Base-by-base conservation (phyloP, 257 asterid species). In the Coffea eugenioides region DNA sequence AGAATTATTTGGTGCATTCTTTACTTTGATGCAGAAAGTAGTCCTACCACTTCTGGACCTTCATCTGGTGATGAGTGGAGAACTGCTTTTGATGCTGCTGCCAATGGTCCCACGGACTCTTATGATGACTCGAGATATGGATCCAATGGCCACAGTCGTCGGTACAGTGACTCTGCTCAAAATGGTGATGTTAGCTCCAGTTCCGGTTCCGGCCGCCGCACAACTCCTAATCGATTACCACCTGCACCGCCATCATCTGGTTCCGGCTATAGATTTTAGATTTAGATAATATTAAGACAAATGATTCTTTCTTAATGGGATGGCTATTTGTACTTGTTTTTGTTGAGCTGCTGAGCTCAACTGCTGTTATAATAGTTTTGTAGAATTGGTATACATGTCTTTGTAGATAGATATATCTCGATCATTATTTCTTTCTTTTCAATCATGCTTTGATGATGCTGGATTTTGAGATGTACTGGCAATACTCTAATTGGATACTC, bases 31-130 rank as follows among this genome's bases (percentile, higher is more conserved):
- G 85, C 90, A 90, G 98, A 89, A 86, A 92, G 94, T 79, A 93
- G 99, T 79, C 98, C 99, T 72, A 90, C 88, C 75, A 80, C 92
- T 15, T 56, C 82, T n/a, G 93, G 96, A 72, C 88, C 93, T 46
- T 84, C 97, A 14, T 78, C 97, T 0, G 97, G 98, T 20, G 97
- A 93, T 59, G 99, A 95, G 39, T 95, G 99, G 99, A 86, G 98
- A 86, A 85, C 91, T 77, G 99, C 99, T 80, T 95, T 95, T 80
- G 99, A 95, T 85, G 84, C 93, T 73, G 97, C 97, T 68, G 92
- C 96, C 52, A 92, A 88, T 80, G 92, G 97, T 39, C 86, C 90
- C 1, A 8, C 83, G 25, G 91, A 89, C 81, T 82, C 97, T 5
- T 89, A 75, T 80, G 77, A 90, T 48, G 89, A 79, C 80, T 89